Evolutionary conservation across 805 yeast genomes (phyloP), one percentile per base, ranked within the genome.

Genomic region (Metschnikowia chrysomelidarum): DNA sequence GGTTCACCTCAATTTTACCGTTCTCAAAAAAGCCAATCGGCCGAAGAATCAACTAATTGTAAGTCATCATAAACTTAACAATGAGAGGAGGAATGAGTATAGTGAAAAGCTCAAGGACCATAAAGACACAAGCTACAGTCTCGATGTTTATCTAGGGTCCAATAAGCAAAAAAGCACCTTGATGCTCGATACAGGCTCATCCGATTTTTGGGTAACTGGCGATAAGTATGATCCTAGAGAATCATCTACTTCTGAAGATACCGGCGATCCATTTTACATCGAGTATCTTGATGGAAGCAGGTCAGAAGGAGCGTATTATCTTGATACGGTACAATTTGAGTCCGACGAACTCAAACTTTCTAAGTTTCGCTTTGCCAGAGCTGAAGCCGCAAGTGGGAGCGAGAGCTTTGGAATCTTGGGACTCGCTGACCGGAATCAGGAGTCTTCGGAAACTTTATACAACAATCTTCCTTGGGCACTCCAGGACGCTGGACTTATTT

Each of bases 401-500:
- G 30, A 20, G n/a, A 12, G 20, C 17, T 13, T 13, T 2, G 48
- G 45, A 2, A 35, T 41, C 11, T 38, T 36, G 25, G 48, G 43
- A 7, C 24, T 41, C 18, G 45, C 35, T 19, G 39, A 38, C 33
- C 30, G 22, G 19, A 30, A 40, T 35, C 36, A 24, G 19, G 40
- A 32, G 19, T 26, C 41, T 11, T 10, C 36, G 5, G 7, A 20
- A 8, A 19, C 24, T 14, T 10, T 10, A 8, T 42, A 44, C 29
- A 21, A 44, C 33, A 86, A 87, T 56, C 62, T 86, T 39, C 95
- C 95, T 0, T 45, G 67, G 38, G 71, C 71, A 40, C 57, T 87
- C 64, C 77, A 70, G 30, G 51, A 63, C 19, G 73, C 74, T 34
- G 89, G 88, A 0, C 46, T 74, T 27, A 82, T 78, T 36, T 47